Percentiles rank a stretch among this genome's conserved stretches.
Evolutionary conservation across 345 rosid genomes (phyloP).

Genomic region (Syzygium grande): DNA sequence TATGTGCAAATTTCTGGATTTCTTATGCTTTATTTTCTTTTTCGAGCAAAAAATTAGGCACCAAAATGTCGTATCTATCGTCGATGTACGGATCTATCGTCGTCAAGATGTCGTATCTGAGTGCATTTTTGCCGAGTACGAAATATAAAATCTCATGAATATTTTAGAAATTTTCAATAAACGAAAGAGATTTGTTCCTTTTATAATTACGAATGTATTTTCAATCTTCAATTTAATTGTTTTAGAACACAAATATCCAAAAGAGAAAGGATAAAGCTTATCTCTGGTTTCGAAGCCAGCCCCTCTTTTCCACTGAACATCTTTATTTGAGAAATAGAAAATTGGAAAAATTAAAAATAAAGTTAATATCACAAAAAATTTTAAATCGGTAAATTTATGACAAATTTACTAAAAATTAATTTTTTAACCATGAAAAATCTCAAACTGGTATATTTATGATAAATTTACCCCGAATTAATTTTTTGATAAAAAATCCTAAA

Average conservation of each 20-base stretch:
- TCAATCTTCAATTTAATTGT: background rate
- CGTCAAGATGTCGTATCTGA: background rate
- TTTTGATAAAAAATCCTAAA: too few relatives aligned
- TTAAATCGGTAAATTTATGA: too few relatives aligned
- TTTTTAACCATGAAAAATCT: too few relatives aligned
- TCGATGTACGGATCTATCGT: fast-evolving
- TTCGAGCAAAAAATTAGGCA: background rate
- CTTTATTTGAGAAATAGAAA: background rate
- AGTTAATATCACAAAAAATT: too few relatives aligned
- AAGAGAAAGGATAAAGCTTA: background rate
- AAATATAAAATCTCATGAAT: fast-evolving
- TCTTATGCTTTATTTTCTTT: background rate
- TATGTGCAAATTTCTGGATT: background rate
- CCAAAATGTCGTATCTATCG: fast-evolving
- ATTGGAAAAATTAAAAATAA: background rate
- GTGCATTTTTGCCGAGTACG: background rate
- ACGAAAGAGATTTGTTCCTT: background rate
- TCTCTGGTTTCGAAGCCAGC: background rate
- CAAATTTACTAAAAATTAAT: too few relatives aligned
- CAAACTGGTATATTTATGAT: too few relatives aligned
- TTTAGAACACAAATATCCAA: background rate
- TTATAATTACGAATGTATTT: background rate
- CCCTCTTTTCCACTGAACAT: background rate
- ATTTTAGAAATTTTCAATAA: background rate
- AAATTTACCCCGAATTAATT: too few relatives aligned